Percentiles rank a stretch among this genome's conserved stretches.
Conservation (phyloP, 768 basidiomycete species). For the Trametes villosa region DNA sequence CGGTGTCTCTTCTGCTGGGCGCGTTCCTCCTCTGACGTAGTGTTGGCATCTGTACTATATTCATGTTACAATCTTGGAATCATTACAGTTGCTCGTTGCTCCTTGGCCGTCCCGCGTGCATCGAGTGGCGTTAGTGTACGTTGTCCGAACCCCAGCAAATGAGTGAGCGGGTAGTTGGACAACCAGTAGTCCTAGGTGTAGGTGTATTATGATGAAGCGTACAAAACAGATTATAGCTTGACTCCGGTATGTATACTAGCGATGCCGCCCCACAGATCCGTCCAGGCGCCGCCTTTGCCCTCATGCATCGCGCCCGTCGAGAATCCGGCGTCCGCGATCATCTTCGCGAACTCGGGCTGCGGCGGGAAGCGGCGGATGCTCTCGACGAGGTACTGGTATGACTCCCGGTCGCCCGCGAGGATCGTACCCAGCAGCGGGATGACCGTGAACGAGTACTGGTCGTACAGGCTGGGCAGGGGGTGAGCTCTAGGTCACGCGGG, state of each 20-base stretch:
- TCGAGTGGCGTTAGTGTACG: too few relatives aligned
- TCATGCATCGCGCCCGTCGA: slow-evolving; percentile 60
- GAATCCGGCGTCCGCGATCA: slow-evolving; percentile 90
- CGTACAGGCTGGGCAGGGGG: slow-evolving; percentile 68
- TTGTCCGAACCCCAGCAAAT: too few relatives aligned
- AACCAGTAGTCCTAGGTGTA: not conserved
- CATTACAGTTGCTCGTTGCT: slow-evolving; percentile 10
- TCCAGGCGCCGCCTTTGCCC: slow-evolving; percentile 83
- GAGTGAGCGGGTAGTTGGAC: not conserved
- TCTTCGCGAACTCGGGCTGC: slow-evolving; percentile 83
- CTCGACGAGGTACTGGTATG: slow-evolving; percentile 98
- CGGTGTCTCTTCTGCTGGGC: slow-evolving; percentile 20
- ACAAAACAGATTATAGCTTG: slow-evolving; percentile 54
- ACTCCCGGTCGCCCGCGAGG: slow-evolving; percentile 90
- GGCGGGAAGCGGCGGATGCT: slow-evolving; percentile 93
- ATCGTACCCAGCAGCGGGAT: slow-evolving; percentile 97
- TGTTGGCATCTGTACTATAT: slow-evolving; percentile 23
- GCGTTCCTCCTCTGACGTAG: slow-evolving; percentile 16
- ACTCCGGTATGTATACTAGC: slow-evolving; percentile 86
- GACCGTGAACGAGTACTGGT: slow-evolving; percentile 93
- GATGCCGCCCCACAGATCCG: slow-evolving; percentile 85
- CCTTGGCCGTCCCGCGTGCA: not conserved
- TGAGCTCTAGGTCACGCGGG: not conserved
- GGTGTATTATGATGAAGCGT: not conserved
- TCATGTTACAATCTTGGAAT: slow-evolving; percentile 24